Evolutionary conservation across 805 yeast species (phyloP), one percentile per base, ranked within the genome.

Genomic region (Sugiyamaella valdiviana): DNA sequence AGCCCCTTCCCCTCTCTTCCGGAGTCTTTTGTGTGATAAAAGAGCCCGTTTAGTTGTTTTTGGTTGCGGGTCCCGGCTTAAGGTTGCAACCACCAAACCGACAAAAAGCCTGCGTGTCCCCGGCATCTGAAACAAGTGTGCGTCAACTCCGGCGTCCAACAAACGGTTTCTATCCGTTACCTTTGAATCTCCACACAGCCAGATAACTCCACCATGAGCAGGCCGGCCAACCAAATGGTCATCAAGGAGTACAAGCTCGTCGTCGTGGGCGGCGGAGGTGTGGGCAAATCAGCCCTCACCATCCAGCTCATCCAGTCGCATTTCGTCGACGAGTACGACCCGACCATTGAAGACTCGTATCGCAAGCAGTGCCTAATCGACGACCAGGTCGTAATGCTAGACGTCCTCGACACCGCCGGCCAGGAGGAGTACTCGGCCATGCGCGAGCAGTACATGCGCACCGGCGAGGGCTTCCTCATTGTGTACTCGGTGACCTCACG

Each of bases 211-310:
- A 26, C 14, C 32, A 26, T 26, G 32, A 26, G 32, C 32, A 26
- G 14, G 14, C 32, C 23, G 36, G 41, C 32, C 14, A 26, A 6
- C 32, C 46, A 45, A 29, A 42, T 51, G 44, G 36, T 51, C 43
- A 46, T 48, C 12, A 36, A 84, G 66, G 96, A 90, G 67, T 91
- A 82, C 66, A 89, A 95, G 64, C 70, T 93, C 51, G 99, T 93
- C 3, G 97, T 91, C 40, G 96, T 91, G 49, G 99, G 98, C 49
- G 97, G 97, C 36, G 98, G 98, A 63, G 97, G 96, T 69, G 99
- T 93, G 48, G 99, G 99, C 70, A 93, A 93, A 67, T 84, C 95
- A 20, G 98, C 99, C 5, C 72, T 93, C 54, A 93, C 99, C 22
- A 93, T 93, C 56, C 95, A 93, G 67, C 76, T 93, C 62, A 89